These are phyloP conservation scores for Apiotrichum siamense DNA, from an alignment of 1,284 basidiomycete species.

Conservation along the genomic window DNA sequence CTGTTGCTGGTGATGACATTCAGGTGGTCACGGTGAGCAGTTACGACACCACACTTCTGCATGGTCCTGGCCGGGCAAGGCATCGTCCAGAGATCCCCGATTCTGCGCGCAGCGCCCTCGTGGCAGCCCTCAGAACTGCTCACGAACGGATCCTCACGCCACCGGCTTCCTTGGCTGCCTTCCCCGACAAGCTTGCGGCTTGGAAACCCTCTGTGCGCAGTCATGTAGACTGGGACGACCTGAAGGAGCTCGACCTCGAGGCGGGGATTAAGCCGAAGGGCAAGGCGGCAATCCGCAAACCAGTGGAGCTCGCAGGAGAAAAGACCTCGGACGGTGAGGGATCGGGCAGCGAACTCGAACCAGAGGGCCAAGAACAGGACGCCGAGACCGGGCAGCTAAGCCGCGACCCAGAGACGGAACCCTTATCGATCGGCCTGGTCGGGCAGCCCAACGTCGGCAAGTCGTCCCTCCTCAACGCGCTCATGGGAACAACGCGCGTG, in stretches of 20 bases:
- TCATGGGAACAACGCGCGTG: constrained; percentile 76
- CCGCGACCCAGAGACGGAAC: constrained; percentile 50
- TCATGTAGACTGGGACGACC: constrained; percentile 64
- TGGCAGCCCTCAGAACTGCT: constrained; percentile 60
- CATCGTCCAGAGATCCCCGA: constrained; percentile 63
- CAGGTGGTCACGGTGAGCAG: constrained; percentile 66
- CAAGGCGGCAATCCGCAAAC: not conserved
- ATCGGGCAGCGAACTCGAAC: constrained; percentile 21
- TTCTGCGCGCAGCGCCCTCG: constrained; percentile 52
- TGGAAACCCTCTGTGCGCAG: constrained; percentile 64
- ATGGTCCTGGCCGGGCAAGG: constrained; percentile 10
- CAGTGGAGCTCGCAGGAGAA: too few relatives aligned
- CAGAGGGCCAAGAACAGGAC: constrained; percentile 23
- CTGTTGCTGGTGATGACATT: constrained; percentile 21
- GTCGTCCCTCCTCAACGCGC: constrained; percentile 79
- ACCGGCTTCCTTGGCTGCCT: constrained; percentile 55
- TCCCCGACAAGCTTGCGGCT: constrained; percentile 54
- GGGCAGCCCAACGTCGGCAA: constrained; percentile 96
- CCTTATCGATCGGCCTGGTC: constrained; percentile 74
- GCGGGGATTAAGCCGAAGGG: constrained; percentile 10
- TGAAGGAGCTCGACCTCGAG: constrained; percentile 33
- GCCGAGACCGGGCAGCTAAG: constrained; percentile 1
- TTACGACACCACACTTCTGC: constrained; percentile 55
- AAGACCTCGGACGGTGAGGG: constrained; percentile 12
- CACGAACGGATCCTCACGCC: constrained; percentile 66